A percentile compares a stretch with the other conserved stretches of the same genome.
Conservation (phyloP, 208 protist genomes). For the Acanthamoeba culbertsoni region DNA sequence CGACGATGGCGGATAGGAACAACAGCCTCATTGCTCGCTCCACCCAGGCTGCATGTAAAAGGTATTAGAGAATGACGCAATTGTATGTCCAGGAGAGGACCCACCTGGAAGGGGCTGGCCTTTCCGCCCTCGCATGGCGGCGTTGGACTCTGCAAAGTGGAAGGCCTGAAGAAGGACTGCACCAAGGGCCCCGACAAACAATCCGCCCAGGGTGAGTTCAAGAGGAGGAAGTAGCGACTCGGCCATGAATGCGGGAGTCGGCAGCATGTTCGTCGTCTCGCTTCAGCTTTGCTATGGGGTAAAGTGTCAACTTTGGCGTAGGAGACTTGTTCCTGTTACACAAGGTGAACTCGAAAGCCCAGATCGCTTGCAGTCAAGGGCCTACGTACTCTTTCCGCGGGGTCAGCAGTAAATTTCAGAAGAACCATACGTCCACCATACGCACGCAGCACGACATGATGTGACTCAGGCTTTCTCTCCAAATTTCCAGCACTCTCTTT, state of each 20-base stretch:
- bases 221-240: not conserved
- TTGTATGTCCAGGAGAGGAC: not conserved
- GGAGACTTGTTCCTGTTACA: too few species aligned
- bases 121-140: conserved; percentile 9
- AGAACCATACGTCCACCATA: too few species aligned
- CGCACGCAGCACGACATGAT: too few species aligned
- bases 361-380: too few species aligned
- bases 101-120: conserved; percentile 22
- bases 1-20: not conserved
- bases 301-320: too few species aligned
- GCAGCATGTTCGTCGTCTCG: not conserved
- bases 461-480: too few species aligned
- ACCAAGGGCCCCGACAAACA: not conserved
- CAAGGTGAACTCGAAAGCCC: too few species aligned
- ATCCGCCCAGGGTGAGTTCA: not conserved
- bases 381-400: too few species aligned
- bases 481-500: too few species aligned
- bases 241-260: not conserved
- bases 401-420: too few species aligned
- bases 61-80: not conserved
- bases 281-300: too few species aligned
- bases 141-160: conserved; percentile 34
- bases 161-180: not conserved
- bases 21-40: not conserved
- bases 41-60: not conserved